Evolutionary conservation across 2,329 filamentous ascomycete genomes (phyloP).

Genomic region (Daldinia sp.): DNA sequence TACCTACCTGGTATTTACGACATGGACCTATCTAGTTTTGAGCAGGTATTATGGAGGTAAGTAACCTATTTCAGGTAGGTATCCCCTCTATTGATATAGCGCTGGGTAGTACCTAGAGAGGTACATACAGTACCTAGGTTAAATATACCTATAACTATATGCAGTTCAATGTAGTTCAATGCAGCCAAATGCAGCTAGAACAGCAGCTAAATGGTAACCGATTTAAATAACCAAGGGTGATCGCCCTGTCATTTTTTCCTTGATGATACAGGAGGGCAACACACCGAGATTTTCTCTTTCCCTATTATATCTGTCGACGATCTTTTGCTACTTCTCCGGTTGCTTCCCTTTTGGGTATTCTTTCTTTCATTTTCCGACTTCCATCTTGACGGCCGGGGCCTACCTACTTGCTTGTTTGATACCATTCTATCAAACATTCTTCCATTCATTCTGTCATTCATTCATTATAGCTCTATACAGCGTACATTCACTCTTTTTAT

Average conservation of each 20-base stretch:
- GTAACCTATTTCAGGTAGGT: neutral
- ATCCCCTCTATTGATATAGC: constrained; percentile 13
- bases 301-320: constrained; percentile 12
- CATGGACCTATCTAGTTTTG: constrained; percentile 22
- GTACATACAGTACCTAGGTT: too few species aligned
- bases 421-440: constrained; percentile 9
- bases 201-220: neutral
- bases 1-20: constrained; percentile 1
- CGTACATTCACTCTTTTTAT: constrained; percentile 1
- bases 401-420: constrained; percentile 26
- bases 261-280: constrained; percentile 20
- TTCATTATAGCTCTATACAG: neutral
- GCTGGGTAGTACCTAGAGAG: constrained; percentile 19
- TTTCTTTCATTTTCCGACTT: constrained; percentile 33
- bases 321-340: constrained; percentile 3
- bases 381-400: constrained; percentile 16
- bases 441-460: neutral
- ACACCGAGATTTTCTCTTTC: constrained; percentile 21
- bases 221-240: constrained; percentile 35
- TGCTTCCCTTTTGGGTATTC: constrained; percentile 29
- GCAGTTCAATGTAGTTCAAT: too few species aligned
- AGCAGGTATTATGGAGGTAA: constrained; percentile 6
- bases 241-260: constrained; percentile 26
- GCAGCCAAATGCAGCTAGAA: too few species aligned
- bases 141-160: too few species aligned